Base-by-base conservation (phyloP, 345 rosid species). In the Linum trigynum region DNA sequence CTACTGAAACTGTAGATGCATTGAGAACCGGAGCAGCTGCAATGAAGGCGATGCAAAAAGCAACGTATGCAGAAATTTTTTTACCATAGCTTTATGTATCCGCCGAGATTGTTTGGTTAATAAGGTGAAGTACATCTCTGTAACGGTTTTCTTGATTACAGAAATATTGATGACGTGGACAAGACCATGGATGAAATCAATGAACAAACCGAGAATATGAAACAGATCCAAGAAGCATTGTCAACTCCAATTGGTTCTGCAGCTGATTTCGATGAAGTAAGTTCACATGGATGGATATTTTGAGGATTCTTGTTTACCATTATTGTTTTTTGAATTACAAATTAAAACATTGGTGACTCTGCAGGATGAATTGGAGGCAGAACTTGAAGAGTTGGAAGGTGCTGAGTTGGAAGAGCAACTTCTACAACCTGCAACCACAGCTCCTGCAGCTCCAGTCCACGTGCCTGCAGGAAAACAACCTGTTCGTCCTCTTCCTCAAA, bases 301-400 rank as follows among this genome's bases (percentile, higher is more conserved):
- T 5, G 7, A 7, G 51, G 10, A 45, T 45, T 45, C 51, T 45
- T 45, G 51, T 14, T 45, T 45, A 45, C 51, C 45, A 41, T 4
- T 41, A 45, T 9, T 45, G 51, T 14, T 45, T 45, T 65, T 8
- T 64, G 43, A 50, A 2, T n/a, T 39, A 37, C 11, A 55, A 2
- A 61, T 36, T 17, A 11, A 68, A 45, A 69, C 48, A n/a, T 39
- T 32, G 41, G 64, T 66, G 10, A 3, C 37, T 48, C 55, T 70
- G 58, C 85, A 92, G 98, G 98, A 92, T 80, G 98, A 92, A 73
- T 77, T 90, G 73, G 95, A 86, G 71, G 92, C 90, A 11, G 97
- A 92, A 74, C 92, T 92, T 5, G 98, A 92, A 74, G 97, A 92
- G 70, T 76, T 89, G 71, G 94, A 89, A 80, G 92, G 96, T 61